A percentile compares a stretch with the other conserved stretches of the same genome.
These are phyloP conservation scores for Aspergillus sclerotioniger DNA, from an alignment of 495 filamentous ascomycete genomes.

Conservation along the genomic window DNA sequence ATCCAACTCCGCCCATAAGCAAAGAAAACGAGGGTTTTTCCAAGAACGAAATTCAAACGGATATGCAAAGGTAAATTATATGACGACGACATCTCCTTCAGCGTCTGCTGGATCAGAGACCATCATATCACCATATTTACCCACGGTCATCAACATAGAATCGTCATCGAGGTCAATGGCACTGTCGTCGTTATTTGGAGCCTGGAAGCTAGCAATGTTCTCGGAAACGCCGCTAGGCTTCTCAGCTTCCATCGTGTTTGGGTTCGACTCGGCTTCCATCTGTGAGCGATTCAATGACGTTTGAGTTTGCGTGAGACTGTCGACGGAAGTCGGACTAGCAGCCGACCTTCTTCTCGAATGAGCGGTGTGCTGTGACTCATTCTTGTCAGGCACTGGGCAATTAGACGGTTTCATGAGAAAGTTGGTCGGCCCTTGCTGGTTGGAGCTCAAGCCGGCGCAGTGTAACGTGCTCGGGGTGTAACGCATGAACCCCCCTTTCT, in stretches of 20 bases:
- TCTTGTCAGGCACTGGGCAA: slow-evolving; percentile 13
- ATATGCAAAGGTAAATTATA: slow-evolving; percentile 29
- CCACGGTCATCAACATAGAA: slow-evolving; percentile 45
- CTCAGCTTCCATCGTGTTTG: slow-evolving; percentile 16
- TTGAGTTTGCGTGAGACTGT: slow-evolving; percentile 10
- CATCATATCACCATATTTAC: slow-evolving; percentile 52
- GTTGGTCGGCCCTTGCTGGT: slow-evolving; percentile 24
- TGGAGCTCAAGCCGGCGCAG: slow-evolving; percentile 35
- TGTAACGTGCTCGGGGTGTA: slow-evolving; percentile 49
- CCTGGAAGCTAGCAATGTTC: slow-evolving; percentile 31
- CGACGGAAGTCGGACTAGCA: slow-evolving; percentile 3
- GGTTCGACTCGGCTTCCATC: slow-evolving; percentile 16
- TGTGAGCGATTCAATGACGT: slow-evolving; percentile 13
- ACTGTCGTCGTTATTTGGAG: slow-evolving; percentile 46
- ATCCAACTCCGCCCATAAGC: slow-evolving; percentile 27
- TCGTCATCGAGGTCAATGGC: slow-evolving; percentile 50
- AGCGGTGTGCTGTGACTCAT: slow-evolving; percentile 12
- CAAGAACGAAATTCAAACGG: slow-evolving; percentile 20
- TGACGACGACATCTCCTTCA: slow-evolving; percentile 50
- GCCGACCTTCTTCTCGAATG: slow-evolving; percentile 14
- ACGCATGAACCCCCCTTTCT: slow-evolving; percentile 87
- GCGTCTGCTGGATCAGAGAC: slow-evolving; percentile 48
- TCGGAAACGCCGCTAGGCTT: slow-evolving; percentile 31
- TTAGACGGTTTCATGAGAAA: slow-evolving; percentile 27
- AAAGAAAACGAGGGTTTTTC: slow-evolving; percentile 19